Evolutionary conservation across 2,329 filamentous ascomycete genomes (phyloP), one percentile per base, ranked within the genome.

Genomic region (Diplodia seriata): DNA sequence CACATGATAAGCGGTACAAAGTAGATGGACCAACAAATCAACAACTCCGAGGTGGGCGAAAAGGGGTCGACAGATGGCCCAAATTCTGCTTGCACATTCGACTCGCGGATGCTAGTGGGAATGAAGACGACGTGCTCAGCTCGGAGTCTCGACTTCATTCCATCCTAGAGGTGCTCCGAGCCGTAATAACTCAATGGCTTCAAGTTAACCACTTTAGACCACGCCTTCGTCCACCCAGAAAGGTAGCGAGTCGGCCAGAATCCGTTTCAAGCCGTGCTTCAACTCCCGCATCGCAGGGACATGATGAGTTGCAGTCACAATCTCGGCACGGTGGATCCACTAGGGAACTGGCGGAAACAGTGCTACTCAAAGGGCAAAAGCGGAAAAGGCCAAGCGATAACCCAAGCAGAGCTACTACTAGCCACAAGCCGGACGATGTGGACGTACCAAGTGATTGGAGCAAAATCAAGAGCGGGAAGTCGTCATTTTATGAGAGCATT

Each of bases 51-150:
- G 78, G 77, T 8, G 72, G 79, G 14, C 84, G 83, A 53, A 94
- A 92, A 75, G 85, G 88, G 0, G 81, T 94, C 11, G 93, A 97
- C 73, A 86, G 88, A 62, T 95, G 92, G 89, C 93, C 94, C 0
- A 94, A 94, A 89, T 98, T 97, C 73, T 91, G 89, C 72, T 80
- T 98, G n/a, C 87, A 87, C 33, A 73, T 85, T 9, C n/a, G 20
- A 6, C 36, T 63, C 29, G 59, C n/a, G 15, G 59, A 63, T 29
- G 12, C 18, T n/a, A 74, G 72, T 23, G 69, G 73, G 8, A 54
- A 67, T 9, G 56, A 68, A 14, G 76, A 73, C 33, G 74, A 77
- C 33, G 49, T 70, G 0, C 71, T 74, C 2, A 70, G 74, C 4
- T 70, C 74, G 1, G 71, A 78, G 15, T 67, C 72, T 12, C 75